Percentiles rank a stretch among this genome's conserved stretches.
Evolutionary conservation across 1,284 basidiomycete genomes (phyloP).

Genomic region (Fomes fomentarius): DNA sequence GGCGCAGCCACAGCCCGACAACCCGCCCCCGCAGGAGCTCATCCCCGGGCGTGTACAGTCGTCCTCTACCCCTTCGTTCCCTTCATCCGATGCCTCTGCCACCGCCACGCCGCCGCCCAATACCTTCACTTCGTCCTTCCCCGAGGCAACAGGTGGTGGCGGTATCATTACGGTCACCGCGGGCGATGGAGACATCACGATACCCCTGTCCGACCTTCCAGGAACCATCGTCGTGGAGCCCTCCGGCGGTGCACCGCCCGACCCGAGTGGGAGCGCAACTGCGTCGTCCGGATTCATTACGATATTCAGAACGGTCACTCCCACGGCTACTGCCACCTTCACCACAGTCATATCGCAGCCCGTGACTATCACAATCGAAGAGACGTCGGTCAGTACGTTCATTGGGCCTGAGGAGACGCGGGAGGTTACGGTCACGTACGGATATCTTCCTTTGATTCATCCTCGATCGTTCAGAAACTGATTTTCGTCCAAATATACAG

Average conservation of each 20-base stretch:
- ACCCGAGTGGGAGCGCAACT: neutral
- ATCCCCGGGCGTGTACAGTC: neutral
- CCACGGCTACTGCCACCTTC: constrained; percentile 30
- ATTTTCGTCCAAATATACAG: constrained; percentile 11
- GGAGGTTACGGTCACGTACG: constrained; percentile 33
- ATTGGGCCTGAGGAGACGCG: constrained; percentile 27
- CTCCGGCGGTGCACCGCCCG: constrained; percentile 19
- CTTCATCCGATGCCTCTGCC: neutral
- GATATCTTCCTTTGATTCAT: neutral
- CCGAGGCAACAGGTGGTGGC: neutral
- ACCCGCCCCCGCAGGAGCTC: constrained; percentile 23
- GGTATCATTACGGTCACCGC: constrained; percentile 19
- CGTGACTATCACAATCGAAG: constrained; percentile 33
- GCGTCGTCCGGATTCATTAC: constrained; percentile 19
- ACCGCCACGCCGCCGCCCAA: neutral
- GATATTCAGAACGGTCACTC: constrained; percentile 17
- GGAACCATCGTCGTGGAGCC: constrained; percentile 24
- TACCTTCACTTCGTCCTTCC: neutral
- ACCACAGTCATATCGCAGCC: constrained; percentile 27
- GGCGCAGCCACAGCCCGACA: constrained; percentile 39
- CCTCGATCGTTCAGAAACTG: neutral
- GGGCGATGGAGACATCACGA: constrained; percentile 18
- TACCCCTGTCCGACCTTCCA: constrained; percentile 12
- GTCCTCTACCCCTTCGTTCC: neutral
- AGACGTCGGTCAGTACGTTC: constrained; percentile 31